Evolutionary conservation across 1,284 basidiomycete species (phyloP).

Genomic region (Ceratobasidium sp.): DNA sequence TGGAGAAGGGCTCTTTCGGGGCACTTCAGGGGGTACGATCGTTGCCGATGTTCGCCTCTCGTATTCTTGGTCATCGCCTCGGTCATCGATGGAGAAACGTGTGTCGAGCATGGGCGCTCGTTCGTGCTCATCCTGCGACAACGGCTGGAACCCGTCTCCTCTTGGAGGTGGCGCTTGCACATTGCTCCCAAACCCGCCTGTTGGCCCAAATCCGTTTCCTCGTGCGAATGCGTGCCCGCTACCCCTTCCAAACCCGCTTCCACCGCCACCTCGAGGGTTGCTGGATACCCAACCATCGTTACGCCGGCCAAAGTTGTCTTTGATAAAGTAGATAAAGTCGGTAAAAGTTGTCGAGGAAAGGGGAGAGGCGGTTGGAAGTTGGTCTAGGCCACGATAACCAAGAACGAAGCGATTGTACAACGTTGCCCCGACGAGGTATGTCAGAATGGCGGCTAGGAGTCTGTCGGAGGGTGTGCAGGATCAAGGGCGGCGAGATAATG

Average conservation of each 20-base stretch:
- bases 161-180: constrained; percentile 19
- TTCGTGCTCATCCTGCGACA: constrained; percentile 17
- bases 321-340: constrained; percentile 28
- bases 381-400: constrained; percentile 64
- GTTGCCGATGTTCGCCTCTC: constrained; percentile 22
- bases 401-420: constrained; percentile 74
- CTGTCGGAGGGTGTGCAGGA: constrained; percentile 48
- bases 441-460: constrained; percentile 58
- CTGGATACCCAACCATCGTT: constrained; percentile 20
- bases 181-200: constrained; percentile 19
- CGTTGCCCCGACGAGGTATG: constrained; percentile 65
- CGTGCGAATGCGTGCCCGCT: constrained; percentile 10
- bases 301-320: constrained; percentile 29
- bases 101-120: constrained; percentile 25
- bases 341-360: constrained; percentile 27
- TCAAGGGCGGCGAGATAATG: constrained; percentile 20
- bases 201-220: constrained; percentile 28
- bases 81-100: constrained; percentile 23
- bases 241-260: background rate
- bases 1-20: background rate
- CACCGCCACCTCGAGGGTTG: background rate
- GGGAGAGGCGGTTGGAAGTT: constrained; percentile 57
- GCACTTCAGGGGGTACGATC: constrained; percentile 16
- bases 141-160: constrained; percentile 23
- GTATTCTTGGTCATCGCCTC: constrained; percentile 33